Conservation (phyloP, 805 yeast genomes). For the Metschnikowia henanensis region DNA sequence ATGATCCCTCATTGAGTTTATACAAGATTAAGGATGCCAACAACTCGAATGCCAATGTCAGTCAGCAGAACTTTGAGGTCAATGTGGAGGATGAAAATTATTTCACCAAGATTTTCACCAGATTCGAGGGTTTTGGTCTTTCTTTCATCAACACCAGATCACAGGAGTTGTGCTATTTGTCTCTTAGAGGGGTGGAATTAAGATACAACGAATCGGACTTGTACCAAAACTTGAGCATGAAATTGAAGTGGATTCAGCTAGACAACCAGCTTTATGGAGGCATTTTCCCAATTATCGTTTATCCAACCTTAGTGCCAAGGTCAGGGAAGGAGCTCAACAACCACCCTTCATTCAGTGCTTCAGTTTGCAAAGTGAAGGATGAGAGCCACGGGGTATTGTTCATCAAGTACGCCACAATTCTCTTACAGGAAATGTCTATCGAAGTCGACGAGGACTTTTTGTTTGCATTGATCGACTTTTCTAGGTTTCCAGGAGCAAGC, state of each 20-base stretch:
- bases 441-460: constrained; percentile 95
- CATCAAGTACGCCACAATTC: constrained; percentile 86
- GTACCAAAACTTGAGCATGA: constrained; percentile 76
- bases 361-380: constrained; percentile 82
- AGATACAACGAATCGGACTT: constrained; percentile 81
- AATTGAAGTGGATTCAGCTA: constrained; percentile 91
- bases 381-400: constrained; percentile 87
- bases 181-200: constrained; percentile 77
- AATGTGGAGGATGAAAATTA: constrained; percentile 53
- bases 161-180: constrained; percentile 83
- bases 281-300: constrained; percentile 80
- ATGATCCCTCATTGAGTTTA: constrained; percentile 74
- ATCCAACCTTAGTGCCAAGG: constrained; percentile 89
- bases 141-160: constrained; percentile 72
- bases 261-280: constrained; percentile 93
- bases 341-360: constrained; percentile 89
- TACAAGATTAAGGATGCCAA: constrained; percentile 51
- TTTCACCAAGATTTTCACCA: constrained; percentile 53
- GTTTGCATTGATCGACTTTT: constrained; percentile 76
- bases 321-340: constrained; percentile 77
- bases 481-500: constrained; percentile 79
- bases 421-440: constrained; percentile 87
- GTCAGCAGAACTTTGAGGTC: constrained; percentile 54
- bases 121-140: constrained; percentile 83
- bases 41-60: constrained; percentile 27